phyloP scores from a whole-genome alignment of 768 basidiomycete species.

The Termitomyces sp. region DNA sequence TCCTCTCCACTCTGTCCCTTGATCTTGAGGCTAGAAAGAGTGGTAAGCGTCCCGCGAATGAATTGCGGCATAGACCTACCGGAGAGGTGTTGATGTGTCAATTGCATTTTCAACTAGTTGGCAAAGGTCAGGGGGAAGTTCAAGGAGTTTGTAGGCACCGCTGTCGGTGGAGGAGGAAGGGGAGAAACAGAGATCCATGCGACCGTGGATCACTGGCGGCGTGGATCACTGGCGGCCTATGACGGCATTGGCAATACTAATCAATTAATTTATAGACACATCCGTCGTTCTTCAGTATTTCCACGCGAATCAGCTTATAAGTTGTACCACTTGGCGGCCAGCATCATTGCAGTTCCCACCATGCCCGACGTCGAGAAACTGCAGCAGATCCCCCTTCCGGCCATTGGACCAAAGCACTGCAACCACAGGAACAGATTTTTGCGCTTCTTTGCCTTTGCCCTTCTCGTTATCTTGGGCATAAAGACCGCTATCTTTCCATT shows the following conservation, averaged over 20 bases:
- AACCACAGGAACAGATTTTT: constrained; percentile 6
- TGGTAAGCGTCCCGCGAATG: not conserved
- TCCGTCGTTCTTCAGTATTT: not conserved
- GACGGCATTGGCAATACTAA: not conserved
- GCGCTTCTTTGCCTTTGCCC: constrained; percentile 2
- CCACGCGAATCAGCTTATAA: constrained; percentile 1
- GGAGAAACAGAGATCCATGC: constrained; percentile 52
- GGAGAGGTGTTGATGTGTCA: constrained; percentile 23
- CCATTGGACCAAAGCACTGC: not conserved
- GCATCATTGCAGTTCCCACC: not conserved
- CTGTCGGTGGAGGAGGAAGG: constrained; percentile 37
- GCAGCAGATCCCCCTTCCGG: constrained; percentile 7
- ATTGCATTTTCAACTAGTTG: constrained; percentile 51
- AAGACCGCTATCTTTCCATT: constrained; percentile 1
- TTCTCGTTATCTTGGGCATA: constrained; percentile 8
- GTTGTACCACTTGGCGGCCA: not conserved
- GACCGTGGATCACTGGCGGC: not conserved
- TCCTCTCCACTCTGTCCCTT: constrained; percentile 81
- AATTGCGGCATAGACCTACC: constrained; percentile 19
- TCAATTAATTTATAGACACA: not conserved
- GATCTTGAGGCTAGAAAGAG: constrained; percentile 53
- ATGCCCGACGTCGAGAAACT: constrained; percentile 11
- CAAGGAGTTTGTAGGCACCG: constrained; percentile 62
- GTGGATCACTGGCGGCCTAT: not conserved
- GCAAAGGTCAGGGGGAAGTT: constrained; percentile 67